These are phyloP conservation scores for Pythium utonaiense DNA, from an alignment of 352 stramenopile genomes.

Conservation along the genomic window DNA sequence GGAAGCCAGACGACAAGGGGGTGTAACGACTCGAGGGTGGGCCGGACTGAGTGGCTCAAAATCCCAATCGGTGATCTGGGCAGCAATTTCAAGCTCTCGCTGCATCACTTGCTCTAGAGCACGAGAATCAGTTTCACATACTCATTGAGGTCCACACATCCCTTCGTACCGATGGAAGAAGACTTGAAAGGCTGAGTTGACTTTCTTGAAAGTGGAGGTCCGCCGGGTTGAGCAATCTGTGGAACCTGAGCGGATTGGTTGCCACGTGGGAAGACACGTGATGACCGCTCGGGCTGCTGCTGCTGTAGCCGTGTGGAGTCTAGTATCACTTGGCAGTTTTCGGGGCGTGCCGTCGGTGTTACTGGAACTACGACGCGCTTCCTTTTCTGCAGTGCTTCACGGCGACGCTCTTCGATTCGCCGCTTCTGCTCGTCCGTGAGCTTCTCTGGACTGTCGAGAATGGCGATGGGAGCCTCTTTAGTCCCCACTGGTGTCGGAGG, in stretches of 20 bases:
- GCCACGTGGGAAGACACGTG: neutral
- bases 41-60: conserved; percentile 21
- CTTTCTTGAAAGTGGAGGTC: neutral
- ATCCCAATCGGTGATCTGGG: conserved; percentile 53
- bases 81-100: conserved; percentile 46
- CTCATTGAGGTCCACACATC: neutral
- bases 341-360: neutral
- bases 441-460: conserved; percentile 28
- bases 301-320: neutral
- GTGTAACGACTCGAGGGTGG: conserved; percentile 15
- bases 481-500: neutral
- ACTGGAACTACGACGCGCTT: conserved; percentile 18
- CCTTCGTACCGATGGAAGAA: neutral
- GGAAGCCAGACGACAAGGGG: conserved; percentile 4
- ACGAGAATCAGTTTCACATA: neutral
- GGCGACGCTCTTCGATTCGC: conserved; percentile 49
- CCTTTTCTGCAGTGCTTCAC: conserved; percentile 54
- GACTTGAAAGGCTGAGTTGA: neutral
- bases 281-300: neutral
- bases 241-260: neutral
- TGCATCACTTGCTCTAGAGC: conserved; percentile 11
- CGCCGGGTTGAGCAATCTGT: neutral
- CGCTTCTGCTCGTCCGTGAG: conserved; percentile 53
- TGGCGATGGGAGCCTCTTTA: conserved; percentile 9
- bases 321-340: neutral